phyloP scores from a whole-genome alignment of 179 eudicot genomes.

The Sideroxylon spinosum region DNA sequence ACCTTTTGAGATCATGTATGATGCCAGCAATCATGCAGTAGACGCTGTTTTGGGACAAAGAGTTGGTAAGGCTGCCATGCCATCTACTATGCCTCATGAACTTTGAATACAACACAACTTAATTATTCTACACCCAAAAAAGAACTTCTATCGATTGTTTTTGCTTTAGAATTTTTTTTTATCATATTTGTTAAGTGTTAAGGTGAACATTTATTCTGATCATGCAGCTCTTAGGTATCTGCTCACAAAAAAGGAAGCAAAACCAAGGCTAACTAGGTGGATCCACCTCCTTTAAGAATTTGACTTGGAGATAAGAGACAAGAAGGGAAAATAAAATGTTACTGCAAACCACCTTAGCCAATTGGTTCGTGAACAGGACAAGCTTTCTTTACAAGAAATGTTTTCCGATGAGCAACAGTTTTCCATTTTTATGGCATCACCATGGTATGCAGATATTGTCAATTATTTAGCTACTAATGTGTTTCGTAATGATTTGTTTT shows the following conservation, averaged over 20 bases:
- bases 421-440: too few species aligned
- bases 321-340: neutral
- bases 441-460: too few species aligned
- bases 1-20: constrained; percentile 1
- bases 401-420: neutral
- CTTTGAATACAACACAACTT: constrained; percentile 3
- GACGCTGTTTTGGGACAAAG: constrained; percentile 10
- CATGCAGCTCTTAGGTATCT: too few species aligned
- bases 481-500: neutral
- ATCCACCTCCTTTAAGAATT: constrained; percentile 14
- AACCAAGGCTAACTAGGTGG: constrained; percentile 8
- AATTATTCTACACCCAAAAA: too few species aligned
- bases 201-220: neutral
- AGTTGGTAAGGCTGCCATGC: constrained; percentile 1
- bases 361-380: neutral
- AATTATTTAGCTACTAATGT: too few species aligned
- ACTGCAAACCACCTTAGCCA: neutral
- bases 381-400: neutral
- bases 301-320: constrained; percentile 17
- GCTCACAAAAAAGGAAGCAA: constrained; percentile 5
- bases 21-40: constrained; percentile 3
- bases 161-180: too few species aligned
- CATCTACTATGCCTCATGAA: constrained; percentile 9
- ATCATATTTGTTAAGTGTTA: too few species aligned
- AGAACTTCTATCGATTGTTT: too few species aligned